phyloP scores from a whole-genome alignment of 139 green algal species.

The Chlamydomonas schloesseri region DNA sequence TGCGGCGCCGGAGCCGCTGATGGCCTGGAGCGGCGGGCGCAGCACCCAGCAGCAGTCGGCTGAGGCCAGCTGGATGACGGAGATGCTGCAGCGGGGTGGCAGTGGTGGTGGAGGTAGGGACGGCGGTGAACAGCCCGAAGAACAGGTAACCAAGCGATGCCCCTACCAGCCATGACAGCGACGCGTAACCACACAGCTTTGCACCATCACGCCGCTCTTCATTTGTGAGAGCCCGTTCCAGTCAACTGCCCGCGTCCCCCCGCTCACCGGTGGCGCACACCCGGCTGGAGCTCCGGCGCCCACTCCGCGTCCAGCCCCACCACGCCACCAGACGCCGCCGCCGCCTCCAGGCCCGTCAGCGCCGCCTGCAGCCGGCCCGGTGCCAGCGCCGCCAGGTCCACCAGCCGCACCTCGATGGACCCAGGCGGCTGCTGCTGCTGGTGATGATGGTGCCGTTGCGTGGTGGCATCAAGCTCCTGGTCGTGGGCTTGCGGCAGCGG shows the following conservation, averaged over 20 bases:
- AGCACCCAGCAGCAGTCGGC: slow-evolving; percentile 21
- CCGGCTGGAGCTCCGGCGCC: slow-evolving; percentile 28
- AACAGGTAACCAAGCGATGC: too few species aligned
- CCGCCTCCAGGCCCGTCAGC: too few species aligned
- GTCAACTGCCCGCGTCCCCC: too few species aligned
- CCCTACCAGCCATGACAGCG: too few species aligned
- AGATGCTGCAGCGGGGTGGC: background rate
- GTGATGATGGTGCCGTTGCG: background rate
- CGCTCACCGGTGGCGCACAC: slow-evolving; percentile 6
- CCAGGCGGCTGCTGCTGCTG: background rate
- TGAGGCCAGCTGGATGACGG: slow-evolving; percentile 30
- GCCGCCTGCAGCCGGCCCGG: background rate
- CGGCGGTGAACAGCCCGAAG: too few species aligned
- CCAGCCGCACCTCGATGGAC: slow-evolving; percentile 2
- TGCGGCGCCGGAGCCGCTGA: too few species aligned
- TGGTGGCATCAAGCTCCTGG: background rate
- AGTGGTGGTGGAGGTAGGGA: background rate
- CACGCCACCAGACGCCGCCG: background rate
- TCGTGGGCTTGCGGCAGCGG: too few species aligned
- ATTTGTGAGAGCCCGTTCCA: too few species aligned
- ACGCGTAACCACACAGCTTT: too few species aligned
- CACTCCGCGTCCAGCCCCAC: slow-evolving; percentile 45
- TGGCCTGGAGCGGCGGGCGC: background rate
- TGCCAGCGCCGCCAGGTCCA: background rate
- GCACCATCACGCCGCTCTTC: too few species aligned